Base-by-base conservation (phyloP, 192 early-diverging fungal genomes). In the Umbelopsis isabellina region DNA sequence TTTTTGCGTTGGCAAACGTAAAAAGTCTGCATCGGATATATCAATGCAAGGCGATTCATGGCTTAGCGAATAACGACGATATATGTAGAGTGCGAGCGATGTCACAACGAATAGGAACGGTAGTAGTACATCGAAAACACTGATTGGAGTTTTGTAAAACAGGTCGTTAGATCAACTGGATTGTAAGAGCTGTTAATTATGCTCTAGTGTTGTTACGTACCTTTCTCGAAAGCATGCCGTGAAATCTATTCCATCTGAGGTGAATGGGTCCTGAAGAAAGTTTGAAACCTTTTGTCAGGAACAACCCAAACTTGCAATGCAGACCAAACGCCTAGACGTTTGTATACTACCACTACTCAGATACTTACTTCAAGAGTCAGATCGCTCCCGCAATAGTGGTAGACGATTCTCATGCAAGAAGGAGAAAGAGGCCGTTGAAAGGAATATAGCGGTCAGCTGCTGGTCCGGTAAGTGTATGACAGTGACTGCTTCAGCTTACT, bases 1-100 rank as follows among this genome's bases (percentile, higher is more conserved):
- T 23, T 37, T 25, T 46, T 66, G 50, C 46, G 72, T 73, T 9
- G 76, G 76, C 13, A 78, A 33, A n/a, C 76, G 71, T 51, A 73
- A 41, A 47, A 44, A 64, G 23, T 78, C 76, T 16, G 33, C 46
- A 44, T 70, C 67, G 41, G 55, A 61, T 61, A 61, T 61, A 35
- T 61, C 55, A 61, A 61, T 61, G 27, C 25, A 30, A 61, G 55
- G 55, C 30, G 10, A 35, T 61, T 13, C 10, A 33, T 35, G 11
- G 7, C 18, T 18, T 13, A 25, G 37, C 16, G 25, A 33, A 25
- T 61, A 61, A n/a, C 55, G 55, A 2, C 55, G 27, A 30, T 61
- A 30, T 22, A 35, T 61, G 37, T 61, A 61, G 55, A 61, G 4
- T 11, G 15, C 18, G 55, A 61, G 55, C 4, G 55, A 61, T 61